These are phyloP conservation scores for Nannochloropsis gaditana DNA, from an alignment of 108 stramenopile species.

Conservation along the genomic window DNA sequence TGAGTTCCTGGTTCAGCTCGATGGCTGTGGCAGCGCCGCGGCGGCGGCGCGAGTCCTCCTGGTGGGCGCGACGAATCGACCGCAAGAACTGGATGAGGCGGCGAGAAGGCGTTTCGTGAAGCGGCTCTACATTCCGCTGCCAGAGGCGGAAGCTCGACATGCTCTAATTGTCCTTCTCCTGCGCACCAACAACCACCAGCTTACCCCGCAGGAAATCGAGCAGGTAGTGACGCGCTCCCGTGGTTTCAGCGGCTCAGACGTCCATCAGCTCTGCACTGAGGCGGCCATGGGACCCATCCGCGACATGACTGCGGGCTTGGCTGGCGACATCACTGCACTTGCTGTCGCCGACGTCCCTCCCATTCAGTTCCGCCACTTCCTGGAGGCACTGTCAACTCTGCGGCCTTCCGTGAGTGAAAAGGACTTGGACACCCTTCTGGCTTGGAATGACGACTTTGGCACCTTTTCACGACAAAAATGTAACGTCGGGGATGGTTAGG, in stretches of 20 bases:
- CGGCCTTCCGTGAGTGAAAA: constrained; percentile 75
- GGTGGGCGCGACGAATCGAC: constrained; percentile 96
- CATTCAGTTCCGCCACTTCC: constrained; percentile 80
- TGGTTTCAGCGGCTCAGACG: constrained; percentile 88
- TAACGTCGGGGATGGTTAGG: neutral
- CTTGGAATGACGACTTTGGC: constrained; percentile 50
- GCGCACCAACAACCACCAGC: constrained; percentile 65
- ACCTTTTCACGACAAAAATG: neutral
- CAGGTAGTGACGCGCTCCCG: constrained; percentile 63
- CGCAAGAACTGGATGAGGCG: constrained; percentile 98
- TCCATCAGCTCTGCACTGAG: constrained; percentile 78
- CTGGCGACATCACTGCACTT: constrained; percentile 53
- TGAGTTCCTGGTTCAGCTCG: constrained; percentile 92
- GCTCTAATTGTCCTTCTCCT: constrained; percentile 71
- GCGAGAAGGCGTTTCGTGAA: constrained; percentile 83
- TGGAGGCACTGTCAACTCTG: constrained; percentile 62
- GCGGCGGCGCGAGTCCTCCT: constrained; percentile 77
- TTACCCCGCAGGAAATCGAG: constrained; percentile 64
- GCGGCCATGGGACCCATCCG: constrained; percentile 93
- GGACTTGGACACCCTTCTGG: constrained; percentile 42
- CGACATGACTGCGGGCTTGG: constrained; percentile 55
- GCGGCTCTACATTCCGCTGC: constrained; percentile 90
- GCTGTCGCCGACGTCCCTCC: constrained; percentile 71
- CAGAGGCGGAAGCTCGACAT: constrained; percentile 66
- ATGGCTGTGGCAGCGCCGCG: constrained; percentile 56